Percentiles rank a stretch among this genome's conserved stretches.
These are phyloP conservation scores for Corynespora cassiicola DNA, from an alignment of 2,329 filamentous ascomycete genomes.

Conservation along the genomic window DNA sequence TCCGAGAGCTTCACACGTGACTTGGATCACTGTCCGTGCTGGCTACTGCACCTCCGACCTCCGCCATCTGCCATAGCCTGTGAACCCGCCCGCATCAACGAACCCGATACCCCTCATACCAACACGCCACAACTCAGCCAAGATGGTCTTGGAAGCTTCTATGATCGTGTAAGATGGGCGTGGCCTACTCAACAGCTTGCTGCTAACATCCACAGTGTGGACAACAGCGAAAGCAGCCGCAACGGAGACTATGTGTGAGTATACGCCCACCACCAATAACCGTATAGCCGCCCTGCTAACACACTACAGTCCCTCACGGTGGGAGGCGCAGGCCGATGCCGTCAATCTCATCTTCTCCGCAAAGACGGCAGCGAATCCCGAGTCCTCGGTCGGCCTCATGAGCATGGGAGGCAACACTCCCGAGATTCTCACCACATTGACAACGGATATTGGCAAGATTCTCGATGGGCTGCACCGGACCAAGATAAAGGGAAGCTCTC, in stretches of 20 bases:
- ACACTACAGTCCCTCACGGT: constrained; percentile 81
- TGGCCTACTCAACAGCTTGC: constrained; percentile 21
- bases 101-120: constrained; percentile 9
- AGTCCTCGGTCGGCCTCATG: constrained; percentile 97
- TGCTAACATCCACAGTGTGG: constrained; percentile 65
- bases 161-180: constrained; percentile 76
- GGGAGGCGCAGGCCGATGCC: constrained; percentile 94
- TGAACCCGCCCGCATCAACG: constrained; percentile 11
- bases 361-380: constrained; percentile 93
- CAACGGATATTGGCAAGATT: constrained; percentile 94
- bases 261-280: background rate
- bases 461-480: constrained; percentile 80
- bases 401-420: constrained; percentile 98
- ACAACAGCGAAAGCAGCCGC: constrained; percentile 98
- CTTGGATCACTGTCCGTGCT: no score
- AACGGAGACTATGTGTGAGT: constrained; percentile 84
- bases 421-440: constrained; percentile 94
- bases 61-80: no score
- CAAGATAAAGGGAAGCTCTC: constrained; percentile 87
- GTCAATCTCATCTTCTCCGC: constrained; percentile 94
- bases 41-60: constrained; percentile 19
- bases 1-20: no score
- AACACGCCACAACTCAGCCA: constrained; percentile 51
- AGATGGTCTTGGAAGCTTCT: constrained; percentile 97
- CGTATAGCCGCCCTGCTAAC: constrained; percentile 31